Evolutionary conservation across 768 basidiomycete genomes (phyloP).

Genomic region (Termitomyces sp.): DNA sequence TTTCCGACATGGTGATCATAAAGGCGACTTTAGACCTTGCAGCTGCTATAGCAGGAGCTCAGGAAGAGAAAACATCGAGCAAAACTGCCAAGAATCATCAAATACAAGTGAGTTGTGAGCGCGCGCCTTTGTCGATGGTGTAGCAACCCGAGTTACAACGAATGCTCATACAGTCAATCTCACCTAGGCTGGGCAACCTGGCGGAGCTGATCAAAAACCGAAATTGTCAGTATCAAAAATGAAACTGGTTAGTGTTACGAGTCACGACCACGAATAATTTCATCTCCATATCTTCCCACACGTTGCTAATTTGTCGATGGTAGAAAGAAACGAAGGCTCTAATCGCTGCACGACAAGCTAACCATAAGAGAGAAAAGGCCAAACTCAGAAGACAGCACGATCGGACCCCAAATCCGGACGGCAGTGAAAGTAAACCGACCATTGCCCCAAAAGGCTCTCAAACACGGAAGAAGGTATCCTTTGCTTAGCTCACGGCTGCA

Average conservation of each 20-base stretch:
- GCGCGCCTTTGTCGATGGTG: not conserved
- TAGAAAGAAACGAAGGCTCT: conserved; percentile 11
- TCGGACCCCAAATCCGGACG: not conserved
- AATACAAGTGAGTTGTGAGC: conserved; percentile 4
- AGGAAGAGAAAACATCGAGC: conserved; percentile 8
- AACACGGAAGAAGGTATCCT: conserved; percentile 11
- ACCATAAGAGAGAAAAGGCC: conserved; percentile 4
- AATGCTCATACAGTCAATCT: not conserved
- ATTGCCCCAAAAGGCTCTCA: not conserved
- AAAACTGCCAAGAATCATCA: conserved; percentile 6
- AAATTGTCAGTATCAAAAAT: conserved; percentile 9
- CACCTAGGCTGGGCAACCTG: conserved; percentile 7
- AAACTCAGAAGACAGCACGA: conserved; percentile 1
- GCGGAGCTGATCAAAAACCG: conserved; percentile 2
- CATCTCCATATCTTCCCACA: not conserved
- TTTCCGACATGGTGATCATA: not conserved
- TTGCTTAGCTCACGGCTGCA: conserved; percentile 1
- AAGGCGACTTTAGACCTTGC: conserved; percentile 10
- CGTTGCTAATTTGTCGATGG: not conserved
- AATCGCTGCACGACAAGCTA: conserved; percentile 3
- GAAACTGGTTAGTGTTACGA: conserved; percentile 8
- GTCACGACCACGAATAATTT: not conserved
- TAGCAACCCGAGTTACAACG: not conserved
- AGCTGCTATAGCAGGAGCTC: conserved; percentile 7
- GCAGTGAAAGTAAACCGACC: not conserved